Evolutionary conservation across 2,329 filamentous ascomycete genomes (phyloP), one percentile per base, ranked within the genome.

Genomic region (Calonectria crousiana): DNA sequence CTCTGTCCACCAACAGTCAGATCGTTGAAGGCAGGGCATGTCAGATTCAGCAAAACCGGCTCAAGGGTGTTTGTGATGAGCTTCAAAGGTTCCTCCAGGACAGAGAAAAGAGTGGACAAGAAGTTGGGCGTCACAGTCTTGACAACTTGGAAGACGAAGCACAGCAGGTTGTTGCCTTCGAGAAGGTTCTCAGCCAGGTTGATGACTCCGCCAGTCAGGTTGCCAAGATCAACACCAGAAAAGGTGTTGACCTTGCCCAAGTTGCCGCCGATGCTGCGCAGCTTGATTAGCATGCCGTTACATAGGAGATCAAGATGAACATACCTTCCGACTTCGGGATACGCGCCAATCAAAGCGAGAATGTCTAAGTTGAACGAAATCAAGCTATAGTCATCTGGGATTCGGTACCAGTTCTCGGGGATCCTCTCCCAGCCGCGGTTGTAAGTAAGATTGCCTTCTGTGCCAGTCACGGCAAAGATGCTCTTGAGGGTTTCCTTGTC

Each of bases 381-480:
- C 8, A 88, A 81, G 26, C 85, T 84, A 73, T 89, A 89, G 65
- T 89, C 87, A 1, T 84, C 75, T 41, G 86, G 85, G 5, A 62
- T 72, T 10, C 71, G 71, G 79, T 87, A 90, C 88, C 88, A 90
- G 79, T 90, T 89, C 14, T 86, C 83, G 0, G 89, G 88, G 69
- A 90, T 88, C 4, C 85, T 83, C 75, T 90, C 88, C 78, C 86
- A 86, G 30, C 89, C 89, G 49, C 84, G 80, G 18, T 84, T 84
- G 77, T 88, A 86, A 9, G 82, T 83, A 18, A 87, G 76, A 36
- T 84, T 83, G 11, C 83, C 84, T 4, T 84, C 82, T 67, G 82
- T 77, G 28, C 85, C 84, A 14, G 85, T 83, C 30, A 90, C 84
- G 13, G 80, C 87, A 72, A 84, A 89, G 79, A 89, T 89, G 75